phyloP scores from a whole-genome alignment of 345 rosid species.

The Garcia nutans region DNA sequence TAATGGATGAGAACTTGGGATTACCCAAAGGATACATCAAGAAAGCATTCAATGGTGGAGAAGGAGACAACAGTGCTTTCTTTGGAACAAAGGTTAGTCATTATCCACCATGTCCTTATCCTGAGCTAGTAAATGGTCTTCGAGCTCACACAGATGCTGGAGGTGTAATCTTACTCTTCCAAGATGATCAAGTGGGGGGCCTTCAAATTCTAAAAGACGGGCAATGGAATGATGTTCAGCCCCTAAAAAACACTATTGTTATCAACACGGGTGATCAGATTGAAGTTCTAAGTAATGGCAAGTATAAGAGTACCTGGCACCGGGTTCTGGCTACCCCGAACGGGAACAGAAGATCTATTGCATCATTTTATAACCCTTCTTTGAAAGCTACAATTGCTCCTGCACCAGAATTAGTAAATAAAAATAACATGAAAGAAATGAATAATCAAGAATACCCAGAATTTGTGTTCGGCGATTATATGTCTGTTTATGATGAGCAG shows the following conservation, averaged over 20 bases:
- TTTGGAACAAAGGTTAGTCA: constrained; percentile 88
- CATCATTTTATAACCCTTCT: constrained; percentile 86
- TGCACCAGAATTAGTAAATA: constrained; percentile 38
- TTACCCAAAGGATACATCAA: constrained; percentile 57
- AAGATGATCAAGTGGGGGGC: constrained; percentile 76
- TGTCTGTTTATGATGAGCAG: constrained; percentile 80
- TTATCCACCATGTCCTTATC: constrained; percentile 91
- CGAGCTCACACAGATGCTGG: constrained; percentile 97
- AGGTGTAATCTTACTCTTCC: constrained; percentile 80
- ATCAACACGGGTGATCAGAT: constrained; percentile 93
- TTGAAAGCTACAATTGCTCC: constrained; percentile 76
- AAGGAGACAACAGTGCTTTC: constrained; percentile 48
- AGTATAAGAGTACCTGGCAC: constrained; percentile 91
- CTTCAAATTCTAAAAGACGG: constrained; percentile 82
- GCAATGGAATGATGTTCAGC: constrained; percentile 89
- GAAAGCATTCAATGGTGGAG: constrained; percentile 57
- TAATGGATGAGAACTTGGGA: constrained; percentile 84
- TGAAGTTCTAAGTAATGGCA: constrained; percentile 85
- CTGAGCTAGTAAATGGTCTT: constrained; percentile 66
- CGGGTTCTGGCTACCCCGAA: constrained; percentile 49
- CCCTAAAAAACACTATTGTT: constrained; percentile 56
- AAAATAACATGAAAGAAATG: constrained; percentile 20
- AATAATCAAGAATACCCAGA: constrained; percentile 47
- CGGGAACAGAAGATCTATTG: constrained; percentile 77
- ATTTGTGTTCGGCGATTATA: constrained; percentile 90